Evolutionary conservation across 2,329 filamentous ascomycete species (phyloP), one percentile per base, ranked within the genome.

Genomic region (Aspergillus sojae): DNA sequence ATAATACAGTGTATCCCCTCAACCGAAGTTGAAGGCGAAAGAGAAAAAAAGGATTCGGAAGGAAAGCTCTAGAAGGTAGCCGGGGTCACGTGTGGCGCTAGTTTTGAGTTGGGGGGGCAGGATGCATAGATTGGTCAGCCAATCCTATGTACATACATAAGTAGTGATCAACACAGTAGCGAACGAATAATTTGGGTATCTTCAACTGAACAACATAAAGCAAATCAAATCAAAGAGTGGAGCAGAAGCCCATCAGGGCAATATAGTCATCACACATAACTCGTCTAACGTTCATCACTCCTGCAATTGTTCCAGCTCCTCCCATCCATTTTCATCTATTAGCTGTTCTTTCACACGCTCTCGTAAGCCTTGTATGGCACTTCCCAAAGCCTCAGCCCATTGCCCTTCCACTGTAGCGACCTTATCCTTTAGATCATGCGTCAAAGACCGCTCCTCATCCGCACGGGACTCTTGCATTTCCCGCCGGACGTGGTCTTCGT

Each of bases 391-490:
- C 71, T 93, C 91, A 41, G 86, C 84, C 94, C 95, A 98, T 79
- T 96, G 93, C 60, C 93, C 91, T 78, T 97, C 93, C 39, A 98
- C 92, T 67, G 94, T 88, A 36, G 90, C 87, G 2, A 97, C 95
- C 79, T 96, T 96, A 73, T 97, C 94, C 80, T 98, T 95, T 68
- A 98, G 79, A 73, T 97, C 94, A 56, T 89, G 88, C 7, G 93
- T 97, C 72, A 97, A 79, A 61, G 86, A 80, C 41, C 82, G 80
- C 72, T 91, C 91, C 77, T 96, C 92, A 56, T 85, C 84, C n/a
- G 80, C 79, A 60, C 87, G 85, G 70, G 90, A 87, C 61, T 83
- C 82, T 64, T 85, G 67, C 80, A 86, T 84, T 68, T 86, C 83
- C 32, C 72, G 74, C 43, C 78, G 70, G 16, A 78, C 80, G 0